Base-by-base conservation (phyloP, 306 rosid genomes). In the Inga oerstediana region DNA sequence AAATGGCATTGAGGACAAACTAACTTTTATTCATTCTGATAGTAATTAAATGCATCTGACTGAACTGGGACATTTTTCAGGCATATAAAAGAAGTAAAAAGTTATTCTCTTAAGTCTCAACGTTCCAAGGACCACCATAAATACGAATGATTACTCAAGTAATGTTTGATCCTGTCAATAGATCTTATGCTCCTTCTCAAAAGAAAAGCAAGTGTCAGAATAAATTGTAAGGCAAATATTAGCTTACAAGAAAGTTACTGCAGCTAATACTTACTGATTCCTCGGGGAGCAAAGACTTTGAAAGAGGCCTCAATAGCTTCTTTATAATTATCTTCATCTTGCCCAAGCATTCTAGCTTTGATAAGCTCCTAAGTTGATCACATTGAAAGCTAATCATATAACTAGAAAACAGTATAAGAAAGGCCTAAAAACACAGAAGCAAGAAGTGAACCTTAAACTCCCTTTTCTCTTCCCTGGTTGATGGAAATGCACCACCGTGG, bases 271-370 rank as follows among this genome's bases (percentile, higher is more conserved):
- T 89, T 89, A 96, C 99, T 89, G 65, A 94, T 94, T 90, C 99
- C 99, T 79, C n/a, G 91, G 39, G 94, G 85, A 79, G 98, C 90
- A 84, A 91, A 96, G 82, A 96, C 95, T 92, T 96, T 96, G 89
- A 94, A 96, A 68, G 99, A 92, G 80, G 94, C 89, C 46, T 96
- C 98, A 80, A 90, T 90, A 75, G 98, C 99, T 87, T 96, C 99
- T 91, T 62, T 94, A 82, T 96, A 96, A 86, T 96, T 96, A 86
- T 94, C 99, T 86, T 92, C 99, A 87, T 96, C 99, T 76, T 62
- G 81, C 39, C 94, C 92, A 83, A 87, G 77, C 94, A 80, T 94
- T 88, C 89, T 80, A 41, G 93, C 88, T 90, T 91, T 94, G 74
- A 96, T 88, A 86, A 91, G 88, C 24, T 96, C 99, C 99, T 96